These are phyloP conservation scores for Escovopsis weberi DNA, from an alignment of 2,329 filamentous ascomycete species.

Conservation along the genomic window DNA sequence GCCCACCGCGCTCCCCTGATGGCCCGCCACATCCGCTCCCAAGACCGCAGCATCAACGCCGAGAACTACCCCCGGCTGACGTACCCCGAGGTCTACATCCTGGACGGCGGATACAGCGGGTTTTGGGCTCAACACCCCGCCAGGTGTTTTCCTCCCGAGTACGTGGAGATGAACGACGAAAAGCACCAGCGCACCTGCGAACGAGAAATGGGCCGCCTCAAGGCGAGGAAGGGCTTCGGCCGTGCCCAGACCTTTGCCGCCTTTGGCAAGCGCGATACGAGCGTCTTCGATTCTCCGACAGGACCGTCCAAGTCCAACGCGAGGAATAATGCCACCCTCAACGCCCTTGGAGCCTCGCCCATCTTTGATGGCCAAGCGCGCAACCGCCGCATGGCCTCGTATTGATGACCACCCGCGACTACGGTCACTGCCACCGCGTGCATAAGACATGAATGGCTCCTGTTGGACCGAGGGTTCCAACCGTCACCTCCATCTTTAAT, in stretches of 20 bases:
- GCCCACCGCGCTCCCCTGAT: conserved; percentile 92
- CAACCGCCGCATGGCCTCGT: conserved; percentile 49
- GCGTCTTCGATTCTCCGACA: conserved; percentile 45
- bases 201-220: conserved; percentile 84
- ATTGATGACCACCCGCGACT: conserved; percentile 23
- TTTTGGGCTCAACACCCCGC: conserved; percentile 71
- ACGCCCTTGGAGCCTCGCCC: conserved; percentile 31
- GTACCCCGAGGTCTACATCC: conserved; percentile 95
- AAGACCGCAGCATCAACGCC: conserved; percentile 73
- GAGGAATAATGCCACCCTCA: conserved; percentile 22
- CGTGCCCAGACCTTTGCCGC: conserved; percentile 92
- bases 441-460: too few relatives aligned
- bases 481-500: not conserved
- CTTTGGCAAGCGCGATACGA: conserved; percentile 60
- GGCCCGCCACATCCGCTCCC: conserved; percentile 82
- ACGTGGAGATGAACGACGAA: conserved; percentile 90
- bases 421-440: too few relatives aligned
- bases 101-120: conserved; percentile 88
- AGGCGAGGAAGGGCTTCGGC: conserved; percentile 72
- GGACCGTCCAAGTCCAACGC: conserved; percentile 29
- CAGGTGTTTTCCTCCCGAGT: conserved; percentile 86
- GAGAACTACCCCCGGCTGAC: conserved; percentile 76
- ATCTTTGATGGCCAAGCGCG: conserved; percentile 30
- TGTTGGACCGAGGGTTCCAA: not conserved
- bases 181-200: conserved; percentile 89